A percentile compares a stretch with the other conserved stretches of the same genome.
Evolutionary conservation across 2,329 filamentous ascomycete genomes (phyloP).

Genomic region (Alternaria angustiovoidea): DNA sequence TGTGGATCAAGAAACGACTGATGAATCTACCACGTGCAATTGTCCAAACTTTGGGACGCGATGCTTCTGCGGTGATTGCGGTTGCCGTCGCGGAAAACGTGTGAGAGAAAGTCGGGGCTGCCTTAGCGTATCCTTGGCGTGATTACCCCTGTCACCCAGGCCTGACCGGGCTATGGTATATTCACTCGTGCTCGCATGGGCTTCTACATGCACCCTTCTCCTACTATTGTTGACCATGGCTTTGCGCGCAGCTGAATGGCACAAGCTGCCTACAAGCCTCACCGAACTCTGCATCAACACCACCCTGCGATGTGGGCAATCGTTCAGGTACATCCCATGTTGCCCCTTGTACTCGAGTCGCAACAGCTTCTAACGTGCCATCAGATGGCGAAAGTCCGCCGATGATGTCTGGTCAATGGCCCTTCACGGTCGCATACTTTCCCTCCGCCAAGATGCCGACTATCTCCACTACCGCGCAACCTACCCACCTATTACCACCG

Average conservation of each 20-base stretch:
- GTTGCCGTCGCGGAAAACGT: conserved; percentile 21
- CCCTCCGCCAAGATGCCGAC: conserved; percentile 80
- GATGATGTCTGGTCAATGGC: conserved; percentile 89
- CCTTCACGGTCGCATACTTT: conserved; percentile 83
- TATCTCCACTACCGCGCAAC: conserved; percentile 82
- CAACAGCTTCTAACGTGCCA: conserved; percentile 14
- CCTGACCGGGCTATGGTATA: conserved; percentile 10
- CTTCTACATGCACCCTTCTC: not conserved
- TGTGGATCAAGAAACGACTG: conserved; percentile 15
- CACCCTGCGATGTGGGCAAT: conserved; percentile 92
- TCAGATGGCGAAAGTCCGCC: conserved; percentile 82
- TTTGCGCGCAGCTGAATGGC: conserved; percentile 76
- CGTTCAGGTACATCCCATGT: conserved; percentile 68
- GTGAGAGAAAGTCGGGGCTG: conserved; percentile 29
- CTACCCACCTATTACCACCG: conserved; percentile 54
- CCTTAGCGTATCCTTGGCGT: conserved; percentile 29
- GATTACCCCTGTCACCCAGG: conserved; percentile 16
- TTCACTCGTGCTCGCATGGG: not conserved
- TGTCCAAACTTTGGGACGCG: conserved; percentile 26
- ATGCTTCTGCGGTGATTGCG: conserved; percentile 24
- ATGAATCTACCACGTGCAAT: conserved; percentile 17
- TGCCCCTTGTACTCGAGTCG: not conserved
- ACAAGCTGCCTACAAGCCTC: conserved; percentile 81
- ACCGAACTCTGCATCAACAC: conserved; percentile 94
- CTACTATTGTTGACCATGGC: conserved; percentile 43